Percentiles rank a stretch among this genome's conserved stretches.
Conservation (phyloP, 2,329 filamentous ascomycete species). For the Ilyonectria sp. region DNA sequence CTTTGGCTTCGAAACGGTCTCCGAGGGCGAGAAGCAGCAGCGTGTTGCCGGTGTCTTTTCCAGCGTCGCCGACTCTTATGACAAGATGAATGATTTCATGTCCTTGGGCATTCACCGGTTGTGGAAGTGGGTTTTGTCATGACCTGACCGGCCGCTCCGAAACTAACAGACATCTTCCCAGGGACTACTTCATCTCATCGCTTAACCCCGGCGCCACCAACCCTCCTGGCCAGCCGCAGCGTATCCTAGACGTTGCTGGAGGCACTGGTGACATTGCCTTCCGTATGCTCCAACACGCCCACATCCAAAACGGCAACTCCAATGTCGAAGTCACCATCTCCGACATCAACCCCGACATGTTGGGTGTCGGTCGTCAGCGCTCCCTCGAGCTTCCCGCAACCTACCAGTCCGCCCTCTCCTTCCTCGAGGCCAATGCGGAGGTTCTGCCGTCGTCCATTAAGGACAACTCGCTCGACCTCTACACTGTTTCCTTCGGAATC, state of each 20-base stretch:
- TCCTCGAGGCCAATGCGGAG: conserved; percentile 94
- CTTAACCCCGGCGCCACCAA: conserved; percentile 83
- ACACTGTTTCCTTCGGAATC: conserved; percentile 98
- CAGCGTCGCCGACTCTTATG: conserved; percentile 94
- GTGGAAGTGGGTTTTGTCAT: conserved; percentile 77
- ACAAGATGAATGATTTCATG: conserved; percentile 99
- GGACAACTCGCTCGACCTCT: conserved; percentile 85
- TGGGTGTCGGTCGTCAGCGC: conserved; percentile 88
- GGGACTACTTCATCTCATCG: conserved; percentile 92
- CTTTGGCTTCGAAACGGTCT: conserved; percentile 91
- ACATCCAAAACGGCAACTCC: conserved; percentile 81
- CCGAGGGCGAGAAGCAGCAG: conserved; percentile 81
- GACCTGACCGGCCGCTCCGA: neutral
- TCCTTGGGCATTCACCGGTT: conserved; percentile 96
- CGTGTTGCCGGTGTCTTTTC: conserved; percentile 91
- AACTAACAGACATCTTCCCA: conserved; percentile 47
- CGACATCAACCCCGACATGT: conserved; percentile 97
- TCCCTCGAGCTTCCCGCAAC: conserved; percentile 70
- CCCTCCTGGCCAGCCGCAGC: conserved; percentile 63
- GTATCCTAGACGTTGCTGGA: conserved; percentile 96
- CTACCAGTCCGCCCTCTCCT: conserved; percentile 74
- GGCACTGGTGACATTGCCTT: conserved; percentile 99
- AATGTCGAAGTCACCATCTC: conserved; percentile 89
- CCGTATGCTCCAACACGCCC: conserved; percentile 92
- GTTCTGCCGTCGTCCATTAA: conserved; percentile 75